These are phyloP conservation scores for Manihot esculenta DNA, from an alignment of 441 rosid genomes.

Conservation along the genomic window DNA sequence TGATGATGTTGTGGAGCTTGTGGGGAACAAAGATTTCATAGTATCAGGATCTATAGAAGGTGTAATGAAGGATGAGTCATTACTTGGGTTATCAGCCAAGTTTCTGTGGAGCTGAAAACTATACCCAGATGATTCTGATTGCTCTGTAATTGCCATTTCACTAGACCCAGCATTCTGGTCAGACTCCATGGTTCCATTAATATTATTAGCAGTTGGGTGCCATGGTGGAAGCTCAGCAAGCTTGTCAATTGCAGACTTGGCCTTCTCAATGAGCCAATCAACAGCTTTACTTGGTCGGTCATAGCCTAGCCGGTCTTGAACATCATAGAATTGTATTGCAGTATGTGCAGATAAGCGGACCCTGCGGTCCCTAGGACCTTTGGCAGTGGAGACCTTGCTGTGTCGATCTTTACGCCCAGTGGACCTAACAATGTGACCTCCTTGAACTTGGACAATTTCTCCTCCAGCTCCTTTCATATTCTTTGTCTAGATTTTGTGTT, in stretches of 20 bases:
- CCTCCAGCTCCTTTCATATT: slow-evolving; percentile 53
- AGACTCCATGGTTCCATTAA: slow-evolving; percentile 12
- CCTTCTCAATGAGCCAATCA: slow-evolving; percentile 87
- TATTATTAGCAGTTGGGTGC: slow-evolving; percentile 48
- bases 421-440: slow-evolving; percentile 86
- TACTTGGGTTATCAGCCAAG: slow-evolving; percentile 32
- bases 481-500: slow-evolving; percentile 22
- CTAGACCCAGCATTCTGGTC: slow-evolving; percentile 26
- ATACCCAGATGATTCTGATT: slow-evolving; percentile 27
- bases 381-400: slow-evolving; percentile 89
- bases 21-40: slow-evolving; percentile 79
- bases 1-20: slow-evolving; percentile 48
- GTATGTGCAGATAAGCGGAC: slow-evolving; percentile 88
- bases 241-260: slow-evolving; percentile 72
- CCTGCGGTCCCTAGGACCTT: slow-evolving; percentile 87
- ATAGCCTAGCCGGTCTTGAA: slow-evolving; percentile 86
- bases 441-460: slow-evolving; percentile 85
- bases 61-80: slow-evolving; percentile 46
- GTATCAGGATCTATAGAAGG: slow-evolving; percentile 62
- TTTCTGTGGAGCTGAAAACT: slow-evolving; percentile 23
- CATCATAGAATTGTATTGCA: slow-evolving; percentile 93
- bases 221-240: slow-evolving; percentile 86
- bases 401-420: slow-evolving; percentile 83
- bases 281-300: slow-evolving; percentile 94
- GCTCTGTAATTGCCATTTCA: slow-evolving; percentile 33